A percentile compares a stretch with the other conserved stretches of the same genome.
Conservation (phyloP, 441 rosid genomes). For the Aquilaria agallochum region DNA sequence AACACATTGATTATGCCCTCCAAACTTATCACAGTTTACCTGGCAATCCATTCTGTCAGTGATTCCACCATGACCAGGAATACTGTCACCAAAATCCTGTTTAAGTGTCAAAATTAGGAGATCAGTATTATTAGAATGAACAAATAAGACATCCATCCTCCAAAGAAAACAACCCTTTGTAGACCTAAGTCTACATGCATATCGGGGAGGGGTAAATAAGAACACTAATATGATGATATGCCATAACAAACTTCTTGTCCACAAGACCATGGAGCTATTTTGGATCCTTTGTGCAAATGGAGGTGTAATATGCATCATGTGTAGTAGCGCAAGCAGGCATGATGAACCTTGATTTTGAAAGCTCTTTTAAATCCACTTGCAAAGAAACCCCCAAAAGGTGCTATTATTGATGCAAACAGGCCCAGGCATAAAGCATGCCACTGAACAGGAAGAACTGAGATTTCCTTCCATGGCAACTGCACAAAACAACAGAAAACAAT, state of each 20-base stretch:
- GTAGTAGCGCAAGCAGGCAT: neutral
- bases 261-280: too few relatives aligned
- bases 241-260: too few relatives aligned
- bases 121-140: neutral
- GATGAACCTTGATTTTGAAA: slow-evolving; percentile 65
- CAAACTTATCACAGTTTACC: slow-evolving; percentile 21
- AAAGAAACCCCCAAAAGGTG: slow-evolving; percentile 90
- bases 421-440: slow-evolving; percentile 84
- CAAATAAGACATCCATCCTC: neutral
- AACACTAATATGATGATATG: neutral
- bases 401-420: slow-evolving; percentile 81
- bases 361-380: slow-evolving; percentile 92
- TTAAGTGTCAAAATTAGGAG: neutral
- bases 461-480: slow-evolving; percentile 73
- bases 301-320: neutral
- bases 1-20: too few relatives aligned
- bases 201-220: neutral
- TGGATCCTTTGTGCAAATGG: too few relatives aligned
- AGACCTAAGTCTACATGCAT: too few relatives aligned
- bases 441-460: slow-evolving; percentile 58
- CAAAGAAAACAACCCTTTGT: too few relatives aligned
- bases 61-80: slow-evolving; percentile 88
- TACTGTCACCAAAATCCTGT: slow-evolving; percentile 90
- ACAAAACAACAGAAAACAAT: slow-evolving; percentile 2
- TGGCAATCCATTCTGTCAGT: slow-evolving; percentile 94